Conservation (phyloP, 2,329 filamentous ascomycete species). For the Trichoderma sp. region DNA sequence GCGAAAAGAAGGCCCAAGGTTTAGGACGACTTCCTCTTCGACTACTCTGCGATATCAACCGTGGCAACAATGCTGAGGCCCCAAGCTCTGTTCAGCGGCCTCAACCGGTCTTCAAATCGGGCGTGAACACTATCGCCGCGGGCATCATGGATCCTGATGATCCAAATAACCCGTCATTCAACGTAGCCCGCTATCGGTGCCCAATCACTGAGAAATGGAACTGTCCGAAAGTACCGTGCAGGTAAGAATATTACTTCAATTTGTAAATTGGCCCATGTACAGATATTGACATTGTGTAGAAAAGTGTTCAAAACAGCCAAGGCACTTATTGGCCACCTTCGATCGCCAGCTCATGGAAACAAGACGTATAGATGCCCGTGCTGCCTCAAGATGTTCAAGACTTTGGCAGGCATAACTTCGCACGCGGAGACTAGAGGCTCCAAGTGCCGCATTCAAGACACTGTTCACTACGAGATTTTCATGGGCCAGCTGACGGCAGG, state of each 20-base stretch:
- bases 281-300: slow-evolving; percentile 28
- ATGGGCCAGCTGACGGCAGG: slow-evolving; percentile 35
- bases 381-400: slow-evolving; percentile 43
- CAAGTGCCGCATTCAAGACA: slow-evolving; percentile 43
- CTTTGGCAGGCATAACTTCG: slow-evolving; percentile 42
- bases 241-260: slow-evolving; percentile 35
- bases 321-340: slow-evolving; percentile 43
- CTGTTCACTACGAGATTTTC: slow-evolving; percentile 35
- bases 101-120: slow-evolving; percentile 18
- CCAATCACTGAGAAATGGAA: slow-evolving; percentile 43
- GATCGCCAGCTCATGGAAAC: slow-evolving; percentile 40
- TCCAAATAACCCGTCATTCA: slow-evolving; percentile 47
- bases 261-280: neutral
- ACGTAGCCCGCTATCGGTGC: slow-evolving; percentile 46
- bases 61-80: neutral
- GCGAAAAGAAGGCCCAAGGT: neutral
- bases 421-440: slow-evolving; percentile 47
- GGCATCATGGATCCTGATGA: slow-evolving; percentile 36
- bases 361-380: slow-evolving; percentile 41
- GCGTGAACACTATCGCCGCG: slow-evolving; percentile 16
- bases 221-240: slow-evolving; percentile 54
- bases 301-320: slow-evolving; percentile 38
- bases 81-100: neutral
- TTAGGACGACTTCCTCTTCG: neutral
- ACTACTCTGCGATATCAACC: neutral